Evolutionary conservation across 2,329 filamentous ascomycete species (phyloP).

Genomic region (Alternaria sp.): DNA sequence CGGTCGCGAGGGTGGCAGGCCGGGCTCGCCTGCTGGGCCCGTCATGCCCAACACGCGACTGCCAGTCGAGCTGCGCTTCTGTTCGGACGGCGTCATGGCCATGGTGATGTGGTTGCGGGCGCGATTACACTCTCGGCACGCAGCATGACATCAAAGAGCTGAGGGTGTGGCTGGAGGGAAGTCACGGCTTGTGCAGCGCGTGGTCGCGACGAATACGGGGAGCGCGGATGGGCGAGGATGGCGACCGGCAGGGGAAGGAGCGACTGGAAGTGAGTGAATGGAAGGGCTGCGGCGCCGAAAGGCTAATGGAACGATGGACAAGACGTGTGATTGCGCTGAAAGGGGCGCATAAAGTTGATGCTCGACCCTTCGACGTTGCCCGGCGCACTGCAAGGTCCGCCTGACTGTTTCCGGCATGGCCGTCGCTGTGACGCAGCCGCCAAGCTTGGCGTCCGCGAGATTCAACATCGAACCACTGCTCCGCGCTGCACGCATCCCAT

Average conservation of each 20-base stretch:
- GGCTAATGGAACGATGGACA: constrained; percentile 1
- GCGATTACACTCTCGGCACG: constrained; percentile 23
- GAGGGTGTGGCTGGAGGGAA: not conserved
- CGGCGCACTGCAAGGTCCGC: constrained; percentile 19
- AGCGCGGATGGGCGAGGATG: constrained; percentile 9
- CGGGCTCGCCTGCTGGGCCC: constrained; percentile 56
- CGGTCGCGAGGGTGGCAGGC: constrained; percentile 56
- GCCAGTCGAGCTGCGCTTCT: constrained; percentile 43
- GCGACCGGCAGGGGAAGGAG: constrained; percentile 9
- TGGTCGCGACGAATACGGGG: constrained; percentile 1
- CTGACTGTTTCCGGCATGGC: constrained; percentile 18
- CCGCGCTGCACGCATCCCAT: constrained; percentile 20
- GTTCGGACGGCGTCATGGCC: constrained; percentile 42
- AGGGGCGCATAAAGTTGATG: constrained; percentile 26
- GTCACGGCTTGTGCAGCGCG: not conserved
- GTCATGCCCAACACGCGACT: constrained; percentile 49
- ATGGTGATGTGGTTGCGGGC: constrained; percentile 36
- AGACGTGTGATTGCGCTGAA: constrained; percentile 16
- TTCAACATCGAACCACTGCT: constrained; percentile 29
- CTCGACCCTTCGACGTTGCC: constrained; percentile 3
- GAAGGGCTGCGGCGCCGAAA: constrained; percentile 25
- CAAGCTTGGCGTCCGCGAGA: constrained; percentile 20
- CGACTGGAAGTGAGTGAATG: constrained; percentile 23
- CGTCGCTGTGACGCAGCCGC: constrained; percentile 19
- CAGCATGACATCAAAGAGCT: constrained; percentile 42